Conservation (phyloP, 306 rosid genomes). For the Quercus dentata region DNA sequence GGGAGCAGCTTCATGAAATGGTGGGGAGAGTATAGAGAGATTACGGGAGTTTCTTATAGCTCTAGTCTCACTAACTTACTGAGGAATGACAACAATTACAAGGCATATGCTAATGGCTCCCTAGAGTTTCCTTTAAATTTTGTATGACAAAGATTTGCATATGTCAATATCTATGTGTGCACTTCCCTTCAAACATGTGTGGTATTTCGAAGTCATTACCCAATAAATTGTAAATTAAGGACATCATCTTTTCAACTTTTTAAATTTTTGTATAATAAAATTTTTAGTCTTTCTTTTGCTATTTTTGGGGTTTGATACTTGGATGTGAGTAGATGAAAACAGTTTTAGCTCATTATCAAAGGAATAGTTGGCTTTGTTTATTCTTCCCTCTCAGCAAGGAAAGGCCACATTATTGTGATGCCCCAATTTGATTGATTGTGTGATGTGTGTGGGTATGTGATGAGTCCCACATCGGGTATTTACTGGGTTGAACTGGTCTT, state of each 20-base stretch:
- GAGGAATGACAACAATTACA: not conserved
- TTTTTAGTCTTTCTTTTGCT: not conserved
- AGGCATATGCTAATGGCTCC: conserved; percentile 26
- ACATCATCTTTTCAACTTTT: not conserved
- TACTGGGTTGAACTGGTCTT: no score
- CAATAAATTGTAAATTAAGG: not conserved
- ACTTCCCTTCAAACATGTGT: not conserved
- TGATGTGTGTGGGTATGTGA: no score
- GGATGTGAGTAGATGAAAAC: not conserved
- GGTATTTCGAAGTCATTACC: not conserved
- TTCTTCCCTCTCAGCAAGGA: no score
- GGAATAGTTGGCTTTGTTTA: no score
- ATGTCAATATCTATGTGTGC: not conserved
- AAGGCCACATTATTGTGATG: no score
- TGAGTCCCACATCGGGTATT: no score
- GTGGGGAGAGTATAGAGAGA: conserved; percentile 43
- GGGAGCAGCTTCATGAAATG: conserved; percentile 61
- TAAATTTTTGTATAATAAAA: not conserved
- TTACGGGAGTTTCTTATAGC: not conserved
- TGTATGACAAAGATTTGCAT: not conserved
- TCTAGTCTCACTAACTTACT: conserved; percentile 31
- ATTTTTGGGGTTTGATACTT: not conserved
- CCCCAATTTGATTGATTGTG: no score
- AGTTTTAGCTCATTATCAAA: no score
- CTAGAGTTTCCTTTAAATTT: not conserved